Conservation (phyloP, 345 rosid species). For the Iberis pinnata region DNA sequence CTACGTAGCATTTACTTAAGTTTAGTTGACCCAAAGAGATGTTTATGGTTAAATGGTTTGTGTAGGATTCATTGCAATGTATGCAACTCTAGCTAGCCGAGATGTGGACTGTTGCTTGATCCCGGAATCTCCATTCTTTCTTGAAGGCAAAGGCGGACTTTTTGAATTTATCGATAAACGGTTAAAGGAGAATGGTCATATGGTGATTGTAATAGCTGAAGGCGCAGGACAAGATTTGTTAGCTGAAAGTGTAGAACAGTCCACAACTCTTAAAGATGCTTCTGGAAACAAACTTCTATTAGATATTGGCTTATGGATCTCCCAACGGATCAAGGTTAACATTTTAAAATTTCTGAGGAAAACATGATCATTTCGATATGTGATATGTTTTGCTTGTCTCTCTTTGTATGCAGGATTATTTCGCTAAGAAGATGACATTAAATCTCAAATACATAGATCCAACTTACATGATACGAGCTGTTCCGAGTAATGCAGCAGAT, state of each 20-base stretch:
- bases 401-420: slow-evolving; percentile 47
- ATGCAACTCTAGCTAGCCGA: slow-evolving; percentile 84
- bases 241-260: slow-evolving; percentile 36
- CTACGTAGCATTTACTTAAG: too few species aligned
- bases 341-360: not conserved
- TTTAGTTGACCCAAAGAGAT: slow-evolving; percentile 8
- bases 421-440: slow-evolving; percentile 51
- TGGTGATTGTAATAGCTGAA: slow-evolving; percentile 83
- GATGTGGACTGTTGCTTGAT: slow-evolving; percentile 92
- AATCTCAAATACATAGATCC: slow-evolving; percentile 89
- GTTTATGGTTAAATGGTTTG: slow-evolving; percentile 5
- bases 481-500: slow-evolving; percentile 84
- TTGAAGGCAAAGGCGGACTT: slow-evolving; percentile 74
- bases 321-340: slow-evolving; percentile 60
- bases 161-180: slow-evolving; percentile 54
- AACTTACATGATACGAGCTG: slow-evolving; percentile 78
- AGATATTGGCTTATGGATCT: slow-evolving; percentile 69
- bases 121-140: slow-evolving; percentile 76
- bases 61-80: slow-evolving; percentile 85
- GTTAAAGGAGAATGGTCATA: slow-evolving; percentile 67
- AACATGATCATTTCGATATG: slow-evolving; percentile 1
- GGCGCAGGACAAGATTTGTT: slow-evolving; percentile 78
- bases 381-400: slow-evolving; percentile 7
- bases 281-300: slow-evolving; percentile 79
- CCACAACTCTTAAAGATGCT: slow-evolving; percentile 50